These are phyloP conservation scores for Floccularia luteovirens DNA, from an alignment of 768 basidiomycete species.

Conservation along the genomic window DNA sequence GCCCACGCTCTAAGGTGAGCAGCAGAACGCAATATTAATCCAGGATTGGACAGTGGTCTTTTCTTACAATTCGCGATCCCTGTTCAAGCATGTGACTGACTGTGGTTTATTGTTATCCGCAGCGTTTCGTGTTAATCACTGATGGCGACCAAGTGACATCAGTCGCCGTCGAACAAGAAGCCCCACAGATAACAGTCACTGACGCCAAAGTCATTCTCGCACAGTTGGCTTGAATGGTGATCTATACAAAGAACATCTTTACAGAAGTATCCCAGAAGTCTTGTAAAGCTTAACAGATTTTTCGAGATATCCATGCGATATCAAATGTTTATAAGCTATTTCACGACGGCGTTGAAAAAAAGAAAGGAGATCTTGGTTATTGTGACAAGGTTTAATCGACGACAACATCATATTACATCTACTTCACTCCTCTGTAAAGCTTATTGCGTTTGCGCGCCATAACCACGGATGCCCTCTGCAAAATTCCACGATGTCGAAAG, in stretches of 20 bases:
- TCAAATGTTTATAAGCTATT: too few relatives aligned
- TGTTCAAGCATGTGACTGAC: neutral
- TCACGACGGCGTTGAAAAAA: too few relatives aligned
- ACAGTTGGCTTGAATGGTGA: neutral
- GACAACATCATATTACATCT: too few relatives aligned
- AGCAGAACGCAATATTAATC: too few relatives aligned
- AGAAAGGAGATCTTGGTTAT: too few relatives aligned
- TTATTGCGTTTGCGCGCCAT: slow-evolving; percentile 88
- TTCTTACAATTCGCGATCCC: slow-evolving; percentile 6
- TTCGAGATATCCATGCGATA: too few relatives aligned
- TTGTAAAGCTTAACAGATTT: neutral
- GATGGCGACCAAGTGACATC: slow-evolving; percentile 50
- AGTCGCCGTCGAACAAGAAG: slow-evolving; percentile 43
- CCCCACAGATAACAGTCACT: slow-evolving; percentile 43
- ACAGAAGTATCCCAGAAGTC: neutral
- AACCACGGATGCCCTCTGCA: slow-evolving; percentile 87
- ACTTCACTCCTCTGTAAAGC: too few relatives aligned
- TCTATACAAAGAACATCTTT: neutral
- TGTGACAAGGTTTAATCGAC: too few relatives aligned
- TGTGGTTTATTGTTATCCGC: neutral
- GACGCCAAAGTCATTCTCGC: slow-evolving; percentile 38
- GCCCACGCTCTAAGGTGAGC: slow-evolving; percentile 64
- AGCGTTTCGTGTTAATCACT: slow-evolving; percentile 53
- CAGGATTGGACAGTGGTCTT: too few relatives aligned
- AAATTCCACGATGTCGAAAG: slow-evolving; percentile 85